Base-by-base conservation (phyloP, 768 basidiomycete genomes). In the Amanita exitialis region DNA sequence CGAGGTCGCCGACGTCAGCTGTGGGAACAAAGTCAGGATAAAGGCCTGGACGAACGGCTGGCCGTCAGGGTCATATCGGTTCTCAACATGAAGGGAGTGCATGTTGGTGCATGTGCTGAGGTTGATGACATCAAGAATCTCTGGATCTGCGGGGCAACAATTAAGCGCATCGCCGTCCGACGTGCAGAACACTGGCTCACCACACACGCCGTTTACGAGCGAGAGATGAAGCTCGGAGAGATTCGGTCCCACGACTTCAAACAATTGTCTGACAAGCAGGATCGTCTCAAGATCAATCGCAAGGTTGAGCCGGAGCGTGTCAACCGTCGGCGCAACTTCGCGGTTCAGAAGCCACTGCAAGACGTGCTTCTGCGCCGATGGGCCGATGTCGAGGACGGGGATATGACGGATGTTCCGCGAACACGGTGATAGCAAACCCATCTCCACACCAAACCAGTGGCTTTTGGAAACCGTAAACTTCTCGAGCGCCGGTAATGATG, bases 391-490 rank as follows among this genome's bases (percentile, higher is more conserved):
- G n/a, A 48, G 47, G 4, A 48, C 12, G 13, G 47, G 34, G 15
- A 23, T 35, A 25, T 48, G 47, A 21, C 35, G 21, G 12, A 48
- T 21, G 20, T 27, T 37, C 15, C 18, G 45, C 13, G 47, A 12
- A 35, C 18, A 25, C 15, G 34, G 15, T 36, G 36, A 37, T 7
- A 21, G 15, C 32, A 21, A 23, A 21, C 12, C 23, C 36, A 23
- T 16, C 12, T 36, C 35, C 16, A 15, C 16, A 6, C 20, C 34
- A 38, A 35, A 48, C 49, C 61, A 60, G 32, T 51, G 59, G 38
- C 62, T 57, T 38, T 58, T 55, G n/a, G 61, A 62, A 28, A 67
- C 61, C 6, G 64, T 61, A 9, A 68, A 52, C 5, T 51, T 56
- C 44, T 62, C 56, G 2, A 67, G 58, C 12, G 56, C 49, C 1